phyloP scores from a whole-genome alignment of 129 eudicot species.

The Arctium minus region DNA sequence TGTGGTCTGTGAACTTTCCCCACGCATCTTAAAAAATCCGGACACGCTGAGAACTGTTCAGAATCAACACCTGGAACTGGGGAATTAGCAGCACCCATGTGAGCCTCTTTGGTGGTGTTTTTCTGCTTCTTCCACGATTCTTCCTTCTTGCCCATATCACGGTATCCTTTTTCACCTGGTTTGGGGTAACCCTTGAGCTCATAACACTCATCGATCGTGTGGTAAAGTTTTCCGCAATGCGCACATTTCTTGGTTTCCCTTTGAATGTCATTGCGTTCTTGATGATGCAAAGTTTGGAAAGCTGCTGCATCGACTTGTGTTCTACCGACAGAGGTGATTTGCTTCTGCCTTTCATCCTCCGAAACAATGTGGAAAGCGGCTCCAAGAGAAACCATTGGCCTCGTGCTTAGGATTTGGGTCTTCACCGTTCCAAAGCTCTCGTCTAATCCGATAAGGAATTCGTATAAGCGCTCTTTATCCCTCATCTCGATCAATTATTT shows the following conservation, averaged over 20 bases:
- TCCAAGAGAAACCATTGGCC: not conserved
- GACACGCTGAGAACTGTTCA: not conserved
- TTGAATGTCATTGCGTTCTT: not conserved
- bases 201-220: not conserved
- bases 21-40: not conserved
- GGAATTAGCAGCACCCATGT: not conserved
- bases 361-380: not conserved
- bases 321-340: not conserved
- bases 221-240: not conserved
- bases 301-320: not conserved
- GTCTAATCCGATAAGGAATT: not conserved
- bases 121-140: not conserved
- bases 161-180: not conserved
- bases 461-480: not conserved
- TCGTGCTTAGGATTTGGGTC: not conserved
- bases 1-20: not conserved
- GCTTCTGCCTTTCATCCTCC: not conserved
- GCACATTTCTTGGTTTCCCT: not conserved
- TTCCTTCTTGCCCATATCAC: not conserved
- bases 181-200: not conserved
- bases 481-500: not conserved
- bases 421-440: not conserved
- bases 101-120: not conserved
- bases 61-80: not conserved
- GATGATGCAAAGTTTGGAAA: not conserved